Conservation (phyloP, 2,329 filamentous ascomycete genomes). For the Sporothrix pallida region DNA sequence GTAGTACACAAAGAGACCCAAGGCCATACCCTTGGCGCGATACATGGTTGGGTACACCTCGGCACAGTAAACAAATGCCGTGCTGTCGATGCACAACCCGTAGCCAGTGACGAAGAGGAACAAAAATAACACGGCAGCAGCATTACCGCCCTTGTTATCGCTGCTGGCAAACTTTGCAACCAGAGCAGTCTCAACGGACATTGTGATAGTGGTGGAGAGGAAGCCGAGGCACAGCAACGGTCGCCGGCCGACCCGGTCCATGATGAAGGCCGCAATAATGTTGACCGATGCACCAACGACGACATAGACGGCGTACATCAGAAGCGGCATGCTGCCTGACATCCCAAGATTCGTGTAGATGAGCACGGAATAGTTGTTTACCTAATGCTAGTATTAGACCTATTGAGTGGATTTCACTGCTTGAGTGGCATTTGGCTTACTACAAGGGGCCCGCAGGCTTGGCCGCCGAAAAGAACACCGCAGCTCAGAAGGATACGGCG, state of each 20-base stretch:
- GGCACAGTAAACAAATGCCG: slow-evolving; percentile 33
- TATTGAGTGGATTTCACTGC: slow-evolving; percentile 17
- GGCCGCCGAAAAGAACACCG: slow-evolving; percentile 29
- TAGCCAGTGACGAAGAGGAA: slow-evolving; percentile 32
- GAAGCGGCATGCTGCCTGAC: slow-evolving; percentile 30
- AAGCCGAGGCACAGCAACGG: slow-evolving; percentile 30
- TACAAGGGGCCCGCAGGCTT: slow-evolving; percentile 28
- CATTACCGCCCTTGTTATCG: slow-evolving; percentile 30
- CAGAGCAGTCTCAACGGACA: slow-evolving; percentile 32
- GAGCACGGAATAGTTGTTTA: slow-evolving; percentile 30
- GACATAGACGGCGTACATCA: slow-evolving; percentile 32
- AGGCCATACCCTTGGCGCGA: slow-evolving; percentile 32
- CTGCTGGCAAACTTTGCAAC: slow-evolving; percentile 31
- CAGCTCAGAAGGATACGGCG: slow-evolving; percentile 48
- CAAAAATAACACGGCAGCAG: slow-evolving; percentile 30
- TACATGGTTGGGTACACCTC: slow-evolving; percentile 33
- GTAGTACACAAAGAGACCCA: slow-evolving; percentile 31
- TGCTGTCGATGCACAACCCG: slow-evolving; percentile 29
- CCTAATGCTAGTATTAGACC: background rate
- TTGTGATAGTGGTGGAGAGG: slow-evolving; percentile 28
- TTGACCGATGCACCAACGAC: slow-evolving; percentile 30
- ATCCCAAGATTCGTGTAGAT: slow-evolving; percentile 29
- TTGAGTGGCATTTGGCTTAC: background rate
- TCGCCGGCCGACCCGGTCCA: slow-evolving; percentile 32
- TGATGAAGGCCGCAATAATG: slow-evolving; percentile 29